phyloP scores from a whole-genome alignment of 306 rosid genomes.

The Senna siamea region DNA sequence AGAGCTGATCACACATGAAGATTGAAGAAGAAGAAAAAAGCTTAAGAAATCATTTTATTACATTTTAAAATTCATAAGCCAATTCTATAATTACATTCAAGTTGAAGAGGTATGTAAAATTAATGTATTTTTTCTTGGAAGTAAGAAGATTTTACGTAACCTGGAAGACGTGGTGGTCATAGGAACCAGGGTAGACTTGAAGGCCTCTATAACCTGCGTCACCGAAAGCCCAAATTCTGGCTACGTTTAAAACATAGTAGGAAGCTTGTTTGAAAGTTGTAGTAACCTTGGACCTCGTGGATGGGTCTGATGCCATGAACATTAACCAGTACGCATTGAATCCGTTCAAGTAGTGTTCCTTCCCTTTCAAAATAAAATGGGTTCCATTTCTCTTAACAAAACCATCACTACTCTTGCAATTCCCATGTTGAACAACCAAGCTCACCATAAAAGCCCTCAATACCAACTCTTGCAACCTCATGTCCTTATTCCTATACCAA shows the following conservation, averaged over 20 bases:
- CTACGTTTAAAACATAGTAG: conserved; percentile 44
- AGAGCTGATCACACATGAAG: too few relatives aligned
- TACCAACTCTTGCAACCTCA: conserved; percentile 26
- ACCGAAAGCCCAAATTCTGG: conserved; percentile 48
- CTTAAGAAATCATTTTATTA: too few relatives aligned
- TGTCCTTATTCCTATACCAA: neutral
- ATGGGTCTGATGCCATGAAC: conserved; percentile 55
- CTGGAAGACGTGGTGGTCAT: conserved; percentile 41
- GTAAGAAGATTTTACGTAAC: neutral
- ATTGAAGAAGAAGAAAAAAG: too few relatives aligned
- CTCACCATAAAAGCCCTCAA: conserved; percentile 6
- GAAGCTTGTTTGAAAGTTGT: conserved; percentile 43
- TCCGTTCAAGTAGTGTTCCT: conserved; percentile 49
- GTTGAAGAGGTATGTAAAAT: too few relatives aligned
- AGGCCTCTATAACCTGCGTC: conserved; percentile 45
- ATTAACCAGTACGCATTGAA: conserved; percentile 66
- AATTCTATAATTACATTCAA: too few relatives aligned
- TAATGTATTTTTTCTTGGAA: too few relatives aligned
- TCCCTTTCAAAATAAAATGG: conserved; percentile 45
- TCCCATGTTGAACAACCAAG: conserved; percentile 30
- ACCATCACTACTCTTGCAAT: neutral
- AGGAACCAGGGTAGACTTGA: conserved; percentile 47
- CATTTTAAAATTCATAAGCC: too few relatives aligned
- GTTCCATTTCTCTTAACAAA: conserved; percentile 48
- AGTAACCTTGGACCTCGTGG: conserved; percentile 49